A percentile compares a stretch with the other conserved stretches of the same genome.
These are phyloP conservation scores for Xylariomycetidae sp. DNA, from an alignment of 2,329 filamentous ascomycete species.

Conservation along the genomic window DNA sequence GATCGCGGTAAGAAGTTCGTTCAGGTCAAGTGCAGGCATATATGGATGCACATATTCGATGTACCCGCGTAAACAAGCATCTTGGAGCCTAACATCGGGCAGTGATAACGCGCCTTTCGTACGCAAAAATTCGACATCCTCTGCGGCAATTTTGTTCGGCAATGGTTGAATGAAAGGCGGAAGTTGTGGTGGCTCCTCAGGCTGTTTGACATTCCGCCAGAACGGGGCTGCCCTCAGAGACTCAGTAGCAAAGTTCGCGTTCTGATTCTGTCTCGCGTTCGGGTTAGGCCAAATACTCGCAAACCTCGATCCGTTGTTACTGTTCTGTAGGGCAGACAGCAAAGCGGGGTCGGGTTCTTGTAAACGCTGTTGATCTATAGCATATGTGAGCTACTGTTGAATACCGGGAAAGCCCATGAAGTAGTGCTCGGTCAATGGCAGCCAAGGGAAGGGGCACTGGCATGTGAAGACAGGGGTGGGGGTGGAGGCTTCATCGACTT, in stretches of 20 bases:
- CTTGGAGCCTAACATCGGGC: slow-evolving; percentile 64
- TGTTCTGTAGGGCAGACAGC: slow-evolving; percentile 24
- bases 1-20: slow-evolving; percentile 54
- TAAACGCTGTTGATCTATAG: slow-evolving; percentile 25
- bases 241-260: slow-evolving; percentile 16
- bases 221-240: slow-evolving; percentile 36
- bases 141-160: slow-evolving; percentile 66
- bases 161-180: slow-evolving; percentile 73
- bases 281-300: slow-evolving; percentile 28
- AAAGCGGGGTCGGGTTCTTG: slow-evolving; percentile 26
- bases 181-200: slow-evolving; percentile 43
- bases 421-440: too few relatives aligned
- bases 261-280: slow-evolving; percentile 17
- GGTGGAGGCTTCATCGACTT: slow-evolving; percentile 26
- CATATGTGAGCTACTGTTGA: slow-evolving; percentile 28
- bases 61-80: slow-evolving; percentile 75
- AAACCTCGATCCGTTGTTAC: slow-evolving; percentile 22
- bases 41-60: slow-evolving; percentile 89
- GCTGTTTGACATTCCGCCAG: slow-evolving; percentile 41
- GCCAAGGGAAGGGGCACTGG: slow-evolving; percentile 13
- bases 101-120: slow-evolving; percentile 80
- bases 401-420: too few relatives aligned
- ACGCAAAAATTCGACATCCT: slow-evolving; percentile 78
- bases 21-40: slow-evolving; percentile 77
- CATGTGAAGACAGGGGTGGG: slow-evolving; percentile 20